Evolutionary conservation across 129 eudicot species (phyloP), one percentile per base, ranked within the genome.

Genomic region (Artemisia tridentata): DNA sequence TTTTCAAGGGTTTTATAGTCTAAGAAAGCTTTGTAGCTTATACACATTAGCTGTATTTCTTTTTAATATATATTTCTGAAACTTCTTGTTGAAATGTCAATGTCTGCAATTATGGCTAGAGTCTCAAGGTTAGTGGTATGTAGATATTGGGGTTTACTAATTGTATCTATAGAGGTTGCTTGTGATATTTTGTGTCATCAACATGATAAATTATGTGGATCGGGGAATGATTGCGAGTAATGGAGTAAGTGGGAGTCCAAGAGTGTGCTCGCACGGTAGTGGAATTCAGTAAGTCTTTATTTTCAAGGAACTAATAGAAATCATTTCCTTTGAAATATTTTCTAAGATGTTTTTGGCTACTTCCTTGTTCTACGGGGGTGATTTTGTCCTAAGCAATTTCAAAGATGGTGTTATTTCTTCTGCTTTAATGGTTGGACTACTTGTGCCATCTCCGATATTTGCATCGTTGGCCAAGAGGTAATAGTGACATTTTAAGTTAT

Each of bases 341-440:
- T 27, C 5, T 3, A 27, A 27, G 31, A 27, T 27, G 31, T 27
- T 27, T 27, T 27, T 27, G 31, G 31, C 31, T 27, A 4, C 31
- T 27, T 27, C 4, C 31, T 3, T 27, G 31, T 45, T 72, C 45
- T 73, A 38, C 83, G 89, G 96, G 85, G 96, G 96, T 49, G 87
- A 84, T 41, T 93, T 93, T 78, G 69, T 84, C 83, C 76, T 93
- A 78, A 87, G 29, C 84, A 93, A 93, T 79, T 93, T 89, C 68
- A 83, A 93, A 86, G 96, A 93, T 82, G 98, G 98, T 55, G 86
- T 93, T 52, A 55, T 93, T 79, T 93, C 98, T 48, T 93, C 97
- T 62, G 97, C 98, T 61, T 93, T 93, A 79, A 93, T 93, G 98
- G 96, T 89, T 75, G 98, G 97, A 27, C 96, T 93, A 79, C 90